A percentile compares a stretch with the other conserved stretches of the same genome.
phyloP scores from a whole-genome alignment of 2,329 filamentous ascomycete species.

The Colletotrichum liaoningense region DNA sequence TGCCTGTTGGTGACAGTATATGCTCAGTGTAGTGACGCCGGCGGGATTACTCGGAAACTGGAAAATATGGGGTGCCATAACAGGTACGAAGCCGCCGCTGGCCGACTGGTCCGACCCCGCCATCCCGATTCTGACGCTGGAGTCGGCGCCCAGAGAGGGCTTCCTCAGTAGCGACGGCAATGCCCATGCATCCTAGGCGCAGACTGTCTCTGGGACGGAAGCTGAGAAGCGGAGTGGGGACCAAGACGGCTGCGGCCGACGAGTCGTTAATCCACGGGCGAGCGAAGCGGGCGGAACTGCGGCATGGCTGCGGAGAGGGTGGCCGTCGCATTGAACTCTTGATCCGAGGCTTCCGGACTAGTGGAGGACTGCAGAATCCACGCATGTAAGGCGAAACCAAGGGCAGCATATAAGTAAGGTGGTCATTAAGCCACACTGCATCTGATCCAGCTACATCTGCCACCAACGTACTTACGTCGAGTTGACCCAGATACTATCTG shows the following conservation, averaged over 20 bases:
- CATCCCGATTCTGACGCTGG: conserved; percentile 7
- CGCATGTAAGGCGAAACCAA: not conserved
- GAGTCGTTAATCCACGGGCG: not conserved
- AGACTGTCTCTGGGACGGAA: not conserved
- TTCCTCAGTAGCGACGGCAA: not conserved
- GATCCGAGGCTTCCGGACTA: conserved; percentile 1
- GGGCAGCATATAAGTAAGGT: conserved; percentile 14
- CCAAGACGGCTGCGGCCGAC: not conserved
- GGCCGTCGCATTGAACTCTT: not conserved
- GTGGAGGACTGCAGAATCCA: conserved; percentile 14
- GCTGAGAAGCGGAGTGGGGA: conserved; percentile 11
- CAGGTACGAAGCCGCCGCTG: not conserved
- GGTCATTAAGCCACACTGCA: conserved; percentile 9
- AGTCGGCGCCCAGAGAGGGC: conserved; percentile 5
- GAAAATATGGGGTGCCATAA: not conserved
- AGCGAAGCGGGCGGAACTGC: not conserved
- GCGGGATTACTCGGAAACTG: conserved; percentile 1
- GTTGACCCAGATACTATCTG: not conserved
- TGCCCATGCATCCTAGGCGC: conserved; percentile 19
- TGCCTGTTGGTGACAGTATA: not conserved
- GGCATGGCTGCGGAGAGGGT: not conserved
- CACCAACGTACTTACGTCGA: not conserved
- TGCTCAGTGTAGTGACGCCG: not conserved
- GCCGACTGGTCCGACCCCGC: conserved; percentile 16
- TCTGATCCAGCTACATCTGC: not conserved